A percentile compares a stretch with the other conserved stretches of the same genome.
Evolutionary conservation across 805 yeast species (phyloP).

Genomic region (Zygosaccharomyces kombuchaensis): DNA sequence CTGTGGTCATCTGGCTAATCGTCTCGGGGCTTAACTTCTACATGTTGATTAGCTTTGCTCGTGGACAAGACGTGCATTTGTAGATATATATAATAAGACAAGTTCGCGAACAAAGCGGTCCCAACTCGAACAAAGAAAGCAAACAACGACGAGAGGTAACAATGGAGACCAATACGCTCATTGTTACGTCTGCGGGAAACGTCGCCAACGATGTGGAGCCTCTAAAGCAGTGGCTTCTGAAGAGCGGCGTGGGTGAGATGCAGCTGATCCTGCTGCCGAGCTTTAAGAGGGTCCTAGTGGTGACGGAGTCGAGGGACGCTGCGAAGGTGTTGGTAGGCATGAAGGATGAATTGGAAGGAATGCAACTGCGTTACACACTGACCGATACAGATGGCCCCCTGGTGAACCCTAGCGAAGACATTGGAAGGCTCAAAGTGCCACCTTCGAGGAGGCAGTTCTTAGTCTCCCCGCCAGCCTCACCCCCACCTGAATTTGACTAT

Average conservation of each 20-base stretch:
- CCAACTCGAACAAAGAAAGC: not conserved
- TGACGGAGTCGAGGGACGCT: slow-evolving; percentile 2
- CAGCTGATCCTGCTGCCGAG: slow-evolving; percentile 23
- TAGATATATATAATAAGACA: slow-evolving; percentile 11
- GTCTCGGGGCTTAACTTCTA: slow-evolving; percentile 68
- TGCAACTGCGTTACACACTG: not conserved
- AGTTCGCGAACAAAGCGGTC: not conserved
- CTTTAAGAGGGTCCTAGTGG: slow-evolving; percentile 21
- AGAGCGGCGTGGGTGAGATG: slow-evolving; percentile 17
- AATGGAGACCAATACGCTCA: slow-evolving; percentile 25
- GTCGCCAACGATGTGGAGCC: slow-evolving; percentile 11
- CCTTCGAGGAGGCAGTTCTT: slow-evolving; percentile 34
- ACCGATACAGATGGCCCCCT: slow-evolving; percentile 3
- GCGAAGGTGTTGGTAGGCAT: not conserved
- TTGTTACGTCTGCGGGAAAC: slow-evolving; percentile 19
- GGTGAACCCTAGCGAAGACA: not conserved
- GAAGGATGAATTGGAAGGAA: not conserved
- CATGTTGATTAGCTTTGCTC: slow-evolving; percentile 45
- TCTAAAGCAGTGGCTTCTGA: slow-evolving; percentile 21
- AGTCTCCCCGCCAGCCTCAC: slow-evolving; percentile 42
- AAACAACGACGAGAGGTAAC: not conserved
- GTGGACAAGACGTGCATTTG: slow-evolving; percentile 41
- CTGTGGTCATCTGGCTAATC: slow-evolving; percentile 61
- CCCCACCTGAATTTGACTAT: slow-evolving; percentile 41
- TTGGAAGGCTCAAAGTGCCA: slow-evolving; percentile 29